Evolutionary conservation across 1,139 yeast species (phyloP).

Genomic region (Debaryomycetaceae sp.): DNA sequence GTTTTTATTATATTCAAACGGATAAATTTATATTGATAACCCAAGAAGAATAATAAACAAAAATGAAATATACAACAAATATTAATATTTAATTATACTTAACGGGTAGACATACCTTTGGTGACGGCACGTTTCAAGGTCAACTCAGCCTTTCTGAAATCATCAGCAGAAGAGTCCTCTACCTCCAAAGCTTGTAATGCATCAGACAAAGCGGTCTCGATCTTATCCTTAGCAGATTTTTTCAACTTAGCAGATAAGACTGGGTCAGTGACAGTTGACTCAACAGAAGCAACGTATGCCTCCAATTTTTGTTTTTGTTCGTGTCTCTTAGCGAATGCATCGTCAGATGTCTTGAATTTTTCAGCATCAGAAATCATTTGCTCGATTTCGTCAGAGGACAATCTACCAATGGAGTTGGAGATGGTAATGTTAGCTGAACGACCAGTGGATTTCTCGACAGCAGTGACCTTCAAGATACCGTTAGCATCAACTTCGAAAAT

Average conservation of each 20-base stretch:
- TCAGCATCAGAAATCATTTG: slow-evolving; percentile 99
- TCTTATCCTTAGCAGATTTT: slow-evolving; percentile 97
- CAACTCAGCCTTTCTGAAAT: slow-evolving; percentile 98
- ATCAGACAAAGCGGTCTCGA: slow-evolving; percentile 97
- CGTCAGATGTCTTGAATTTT: slow-evolving; percentile 98
- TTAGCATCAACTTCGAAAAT: slow-evolving; percentile 99
- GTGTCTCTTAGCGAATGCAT: slow-evolving; percentile 99
- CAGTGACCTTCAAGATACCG: slow-evolving; percentile 99
- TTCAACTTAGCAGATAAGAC: slow-evolving; percentile 96
- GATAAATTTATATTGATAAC: slow-evolving; percentile 16
- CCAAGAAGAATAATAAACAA: slow-evolving; percentile 17
- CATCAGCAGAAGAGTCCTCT: slow-evolving; percentile 95
- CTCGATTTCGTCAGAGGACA: slow-evolving; percentile 95
- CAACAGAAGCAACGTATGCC: slow-evolving; percentile 97
- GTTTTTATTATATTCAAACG: slow-evolving; percentile 1
- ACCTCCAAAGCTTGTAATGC: slow-evolving; percentile 98
- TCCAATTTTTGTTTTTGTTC: slow-evolving; percentile 99
- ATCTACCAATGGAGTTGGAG: slow-evolving; percentile 99
- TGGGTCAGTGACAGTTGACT: slow-evolving; percentile 96
- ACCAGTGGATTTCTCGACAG: slow-evolving; percentile 98
- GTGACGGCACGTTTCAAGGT: slow-evolving; percentile 98
- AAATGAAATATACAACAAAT: slow-evolving; percentile 18
- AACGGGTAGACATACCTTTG: slow-evolving; percentile 99
- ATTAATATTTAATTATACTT: slow-evolving; percentile 31
- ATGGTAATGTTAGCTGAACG: slow-evolving; percentile 99